A percentile compares a stretch with the other conserved stretches of the same genome.
These are phyloP conservation scores for Nicotiana attenuata DNA, from an alignment of 257 asterid species.

Conservation along the genomic window DNA sequence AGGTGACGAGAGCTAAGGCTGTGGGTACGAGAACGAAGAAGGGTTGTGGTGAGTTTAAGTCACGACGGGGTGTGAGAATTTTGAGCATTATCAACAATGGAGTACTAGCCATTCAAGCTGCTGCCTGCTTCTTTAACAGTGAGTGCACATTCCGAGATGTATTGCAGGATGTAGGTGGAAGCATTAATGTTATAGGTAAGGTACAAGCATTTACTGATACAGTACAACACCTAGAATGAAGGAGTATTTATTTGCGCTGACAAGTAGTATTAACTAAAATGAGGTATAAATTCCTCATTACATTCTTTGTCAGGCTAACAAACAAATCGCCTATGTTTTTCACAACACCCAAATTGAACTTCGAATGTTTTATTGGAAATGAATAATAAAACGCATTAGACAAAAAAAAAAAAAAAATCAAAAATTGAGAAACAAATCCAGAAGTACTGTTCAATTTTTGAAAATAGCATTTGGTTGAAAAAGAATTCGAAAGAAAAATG, in stretches of 20 bases:
- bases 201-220: background rate
- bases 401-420: no score
- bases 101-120: constrained; percentile 33
- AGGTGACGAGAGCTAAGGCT: constrained; percentile 62
- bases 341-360: background rate
- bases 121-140: background rate
- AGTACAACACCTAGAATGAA: background rate
- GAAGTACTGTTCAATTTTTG: no score
- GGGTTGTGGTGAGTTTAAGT: constrained; percentile 29
- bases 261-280: background rate
- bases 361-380: no score
- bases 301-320: background rate
- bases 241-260: background rate
- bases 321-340: background rate
- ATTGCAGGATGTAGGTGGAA: background rate
- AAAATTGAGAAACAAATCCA: no score
- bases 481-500: background rate
- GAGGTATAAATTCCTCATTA: background rate
- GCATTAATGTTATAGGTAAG: background rate
- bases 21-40: constrained; percentile 50
- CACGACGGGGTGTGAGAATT: constrained; percentile 51
- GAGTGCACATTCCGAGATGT: background rate
- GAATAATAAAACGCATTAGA: no score
- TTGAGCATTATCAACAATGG: constrained; percentile 33
- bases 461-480: background rate